Evolutionary conservation across 2,329 filamentous ascomycete species (phyloP), one percentile per base, ranked within the genome.

Genomic region (Colletotrichum filicis): DNA sequence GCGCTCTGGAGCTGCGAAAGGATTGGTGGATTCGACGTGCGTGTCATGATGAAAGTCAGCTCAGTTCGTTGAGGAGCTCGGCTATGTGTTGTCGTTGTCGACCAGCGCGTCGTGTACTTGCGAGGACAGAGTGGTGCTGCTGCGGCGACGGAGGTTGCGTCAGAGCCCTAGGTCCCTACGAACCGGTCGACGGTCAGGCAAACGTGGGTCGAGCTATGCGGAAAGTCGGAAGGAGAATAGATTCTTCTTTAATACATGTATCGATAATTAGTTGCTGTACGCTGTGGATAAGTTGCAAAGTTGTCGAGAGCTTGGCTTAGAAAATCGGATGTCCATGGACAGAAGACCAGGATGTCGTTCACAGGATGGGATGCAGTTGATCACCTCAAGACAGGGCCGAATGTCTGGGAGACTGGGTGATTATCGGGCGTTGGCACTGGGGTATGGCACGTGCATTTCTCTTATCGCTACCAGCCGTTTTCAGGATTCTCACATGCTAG

Each of bases 1-100:
- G 91, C 87, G 77, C 84, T 87, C 75, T 86, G 86, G 68, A 93
- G 85, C 79, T 91, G 88, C 68, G 87, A 82, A 63, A 92, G 83
- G 76, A 91, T 87, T 66, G 89, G 85, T 63, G 87, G 85, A 69
- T 81, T 85, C 76, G 86, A 85, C 71, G 86, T 81, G 77, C 86
- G 85, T 78, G 88, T 88, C 90, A 92, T 92, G 77, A 55, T 26
- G 46, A 9, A 32, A 24, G 19, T 61, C 11, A 26, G 9, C 37
- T 46, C 52, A 35, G 24, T 56, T 22, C 60, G 55, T 55, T 22
- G 24, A 58, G 60, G 46, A 65, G 30, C 66, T 65, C 66, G 55
- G 32, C 61, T 60, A 24, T 70, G 59, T 73, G 66, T 35, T 37
- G 32, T 70, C 66, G 59, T 60, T 60, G 60, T 66, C 66, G 57